These are phyloP conservation scores for Datura wrightii DNA, from an alignment of 257 asterid genomes.

Conservation along the genomic window DNA sequence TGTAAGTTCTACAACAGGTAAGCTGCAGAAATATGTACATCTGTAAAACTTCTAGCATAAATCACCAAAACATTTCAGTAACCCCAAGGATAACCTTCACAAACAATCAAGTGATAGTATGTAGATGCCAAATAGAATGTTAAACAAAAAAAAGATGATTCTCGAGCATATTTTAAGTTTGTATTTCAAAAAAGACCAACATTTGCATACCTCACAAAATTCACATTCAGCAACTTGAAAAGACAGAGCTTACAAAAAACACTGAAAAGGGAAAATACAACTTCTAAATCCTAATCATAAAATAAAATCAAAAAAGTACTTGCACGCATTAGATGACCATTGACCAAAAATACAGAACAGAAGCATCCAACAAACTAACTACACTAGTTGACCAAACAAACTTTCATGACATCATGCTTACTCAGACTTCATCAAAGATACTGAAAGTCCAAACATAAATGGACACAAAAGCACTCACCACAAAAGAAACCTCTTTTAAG, in stretches of 20 bases:
- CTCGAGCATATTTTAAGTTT: neutral
- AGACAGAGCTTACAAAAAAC: neutral
- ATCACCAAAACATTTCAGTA: neutral
- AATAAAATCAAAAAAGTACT: neutral
- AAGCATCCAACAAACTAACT: slow-evolving; percentile 25
- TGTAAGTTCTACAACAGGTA: slow-evolving; percentile 3
- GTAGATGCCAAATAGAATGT: neutral
- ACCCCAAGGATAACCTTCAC: neutral
- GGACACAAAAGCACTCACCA: slow-evolving; percentile 59
- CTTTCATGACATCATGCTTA: neutral
- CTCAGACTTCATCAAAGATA: neutral
- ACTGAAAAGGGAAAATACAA: neutral
- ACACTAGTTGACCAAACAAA: slow-evolving; percentile 3
- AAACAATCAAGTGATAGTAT: neutral
- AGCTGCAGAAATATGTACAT: neutral
- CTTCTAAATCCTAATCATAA: neutral
- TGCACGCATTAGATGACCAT: neutral
- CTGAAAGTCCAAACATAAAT: slow-evolving; percentile 25
- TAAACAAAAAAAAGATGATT: neutral
- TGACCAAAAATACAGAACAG: slow-evolving; percentile 9
- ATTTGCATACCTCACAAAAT: neutral
- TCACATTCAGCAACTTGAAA: slow-evolving; percentile 14
- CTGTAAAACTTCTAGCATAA: neutral
- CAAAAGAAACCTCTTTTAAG: slow-evolving; percentile 82
- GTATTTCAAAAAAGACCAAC: slow-evolving; percentile 17